phyloP scores from a whole-genome alignment of 2,329 filamentous ascomycete genomes.

The Trichoderma sp. region DNA sequence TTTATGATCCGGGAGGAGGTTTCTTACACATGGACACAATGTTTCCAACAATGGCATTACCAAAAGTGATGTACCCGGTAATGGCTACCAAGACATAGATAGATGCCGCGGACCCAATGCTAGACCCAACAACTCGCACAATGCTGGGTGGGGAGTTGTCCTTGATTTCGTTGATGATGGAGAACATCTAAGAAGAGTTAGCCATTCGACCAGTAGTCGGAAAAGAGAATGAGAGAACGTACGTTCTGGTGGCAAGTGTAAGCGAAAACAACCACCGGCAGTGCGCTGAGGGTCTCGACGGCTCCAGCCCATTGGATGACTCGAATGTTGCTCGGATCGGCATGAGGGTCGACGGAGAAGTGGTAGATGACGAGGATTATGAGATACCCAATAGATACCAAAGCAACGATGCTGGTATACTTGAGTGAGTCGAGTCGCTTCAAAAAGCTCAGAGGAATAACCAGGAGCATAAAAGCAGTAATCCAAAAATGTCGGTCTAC shows the following conservation, averaged over 20 bases:
- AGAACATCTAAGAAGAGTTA: constrained; percentile 76
- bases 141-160: constrained; percentile 77
- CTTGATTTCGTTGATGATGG: constrained; percentile 91
- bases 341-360: constrained; percentile 77
- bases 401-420: constrained; percentile 89
- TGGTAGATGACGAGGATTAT: constrained; percentile 93
- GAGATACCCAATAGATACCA: constrained; percentile 92
- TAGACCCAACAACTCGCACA: constrained; percentile 75
- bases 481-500: constrained; percentile 96
- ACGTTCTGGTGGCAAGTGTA: constrained; percentile 99
- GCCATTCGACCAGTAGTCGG: constrained; percentile 23
- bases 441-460: constrained; percentile 92
- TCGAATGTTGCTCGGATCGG: constrained; percentile 72
- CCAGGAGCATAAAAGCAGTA: constrained; percentile 93
- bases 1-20: too few species aligned
- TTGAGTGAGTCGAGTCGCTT: constrained; percentile 92
- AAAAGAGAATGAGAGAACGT: constrained; percentile 33
- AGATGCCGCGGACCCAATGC: constrained; percentile 83
- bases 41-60: constrained; percentile 84
- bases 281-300: constrained; percentile 75
- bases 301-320: constrained; percentile 78
- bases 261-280: constrained; percentile 97
- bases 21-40: constrained; percentile 86
- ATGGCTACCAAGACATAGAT: constrained; percentile 92
- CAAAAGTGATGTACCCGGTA: constrained; percentile 94